Percentiles rank a stretch among this genome's conserved stretches.
Conservation (phyloP, 352 stramenopile genomes). For the Nothophytophthora sp. region DNA sequence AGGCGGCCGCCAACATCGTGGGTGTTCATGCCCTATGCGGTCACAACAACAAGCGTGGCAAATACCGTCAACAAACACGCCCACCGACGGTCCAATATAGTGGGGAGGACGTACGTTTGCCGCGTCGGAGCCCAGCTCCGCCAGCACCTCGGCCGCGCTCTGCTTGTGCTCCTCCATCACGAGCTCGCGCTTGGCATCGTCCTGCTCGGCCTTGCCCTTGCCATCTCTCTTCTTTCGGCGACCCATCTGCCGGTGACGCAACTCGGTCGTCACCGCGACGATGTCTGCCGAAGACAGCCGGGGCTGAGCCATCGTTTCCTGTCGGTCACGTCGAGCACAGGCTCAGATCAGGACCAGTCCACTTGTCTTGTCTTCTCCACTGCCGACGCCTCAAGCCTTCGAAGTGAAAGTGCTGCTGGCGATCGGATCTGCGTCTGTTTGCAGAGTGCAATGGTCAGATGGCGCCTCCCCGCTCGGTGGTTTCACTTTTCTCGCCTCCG, state of each 20-base stretch:
- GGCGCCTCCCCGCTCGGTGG: constrained; percentile 15
- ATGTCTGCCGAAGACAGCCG: constrained; percentile 83
- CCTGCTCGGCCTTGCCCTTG: constrained; percentile 51
- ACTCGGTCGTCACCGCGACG: constrained; percentile 79
- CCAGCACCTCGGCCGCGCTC: constrained; percentile 49
- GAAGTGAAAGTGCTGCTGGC: constrained; percentile 24
- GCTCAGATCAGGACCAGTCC: constrained; percentile 5
- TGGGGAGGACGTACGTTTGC: constrained; percentile 83
- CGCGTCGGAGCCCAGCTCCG: constrained; percentile 82
- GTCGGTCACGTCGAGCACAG: constrained; percentile 22
- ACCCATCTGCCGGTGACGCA: constrained; percentile 64
- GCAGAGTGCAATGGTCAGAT: too few species aligned
- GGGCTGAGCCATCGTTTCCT: constrained; percentile 33
- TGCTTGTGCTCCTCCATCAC: constrained; percentile 66
- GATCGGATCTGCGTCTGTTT: constrained; percentile 20
- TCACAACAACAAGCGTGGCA: too few species aligned
- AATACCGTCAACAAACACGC: constrained; percentile 96
- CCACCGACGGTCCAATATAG: too few species aligned
- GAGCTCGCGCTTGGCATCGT: constrained; percentile 80
- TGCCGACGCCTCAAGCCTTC: constrained; percentile 7
- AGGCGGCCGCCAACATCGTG: too few species aligned
- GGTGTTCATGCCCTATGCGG: too few species aligned
- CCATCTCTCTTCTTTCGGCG: constrained; percentile 56
- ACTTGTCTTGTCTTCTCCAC: not conserved
- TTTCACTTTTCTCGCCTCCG: too few species aligned